Evolutionary conservation across 768 basidiomycete genomes (phyloP), one percentile per base, ranked within the genome.

Genomic region (Mycena pura): DNA sequence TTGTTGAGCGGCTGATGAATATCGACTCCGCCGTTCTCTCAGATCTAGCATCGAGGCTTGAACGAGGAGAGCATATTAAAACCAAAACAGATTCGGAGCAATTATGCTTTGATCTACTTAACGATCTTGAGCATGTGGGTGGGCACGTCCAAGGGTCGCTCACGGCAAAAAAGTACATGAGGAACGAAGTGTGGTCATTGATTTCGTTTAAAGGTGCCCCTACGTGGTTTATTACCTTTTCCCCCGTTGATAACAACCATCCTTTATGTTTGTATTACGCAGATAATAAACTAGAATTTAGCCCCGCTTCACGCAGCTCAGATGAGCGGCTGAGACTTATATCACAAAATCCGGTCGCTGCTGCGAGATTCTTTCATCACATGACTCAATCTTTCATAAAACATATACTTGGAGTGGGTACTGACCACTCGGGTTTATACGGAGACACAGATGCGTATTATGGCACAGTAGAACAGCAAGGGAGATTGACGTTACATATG

Each of bases 231-330:
- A 69, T 77, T 2, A 78, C 76, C 11, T 47, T 77, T 24, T 69
- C 76, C 5, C 75, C 73, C 9, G 70, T 68, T n/a, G 74, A 78
- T 60, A 43, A 58, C 0, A 61, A 66, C 24, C 69, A 75, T 65
- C 76, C 75, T 0, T 57, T 78, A 5, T 71, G 69, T 24, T 19
- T 78, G 6, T 77, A 77, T 51, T 76, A 63, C 70, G 72, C 74
- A 6, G 69, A 61, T 10, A 63, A 44, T 13, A 47, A 73, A 8
- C 41, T 61, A 11, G 48, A 29, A 5, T 77, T 74, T 34, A 25
- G 50, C 4, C 71, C 67, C 15, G 47, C 60, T 14, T 28, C 57
- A 7, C 43, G 28, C 19, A 25, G 15, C 2, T 43, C 52, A 11
- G n/a, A 39, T 4, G 39, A 43, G 15, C 10, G 39, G 4, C 6